Percentiles rank a stretch among this genome's conserved stretches.
phyloP scores from a whole-genome alignment of 2,329 filamentous ascomycete species.

The Hypoxylon sp. region DNA sequence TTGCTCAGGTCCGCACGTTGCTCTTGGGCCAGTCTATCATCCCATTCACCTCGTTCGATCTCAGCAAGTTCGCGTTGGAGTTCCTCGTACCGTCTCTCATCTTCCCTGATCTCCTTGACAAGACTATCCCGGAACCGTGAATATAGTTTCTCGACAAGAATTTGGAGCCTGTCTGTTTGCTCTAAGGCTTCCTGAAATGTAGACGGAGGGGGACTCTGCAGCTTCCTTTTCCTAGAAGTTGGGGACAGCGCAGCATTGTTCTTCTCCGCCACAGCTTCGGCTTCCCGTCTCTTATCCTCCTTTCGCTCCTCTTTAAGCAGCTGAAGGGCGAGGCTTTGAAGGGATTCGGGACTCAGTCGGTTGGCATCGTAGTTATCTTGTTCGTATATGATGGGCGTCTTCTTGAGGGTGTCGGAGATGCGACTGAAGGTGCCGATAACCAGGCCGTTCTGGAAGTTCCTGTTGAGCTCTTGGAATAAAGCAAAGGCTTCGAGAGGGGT shows the following conservation, averaged over 20 bases:
- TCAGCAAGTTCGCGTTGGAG: conserved; percentile 78
- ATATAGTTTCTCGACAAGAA: conserved; percentile 81
- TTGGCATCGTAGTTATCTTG: conserved; percentile 79
- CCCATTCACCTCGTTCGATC: conserved; percentile 70
- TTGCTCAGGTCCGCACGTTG: conserved; percentile 35
- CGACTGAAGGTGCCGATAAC: conserved; percentile 75
- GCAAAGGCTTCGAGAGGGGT: conserved; percentile 89
- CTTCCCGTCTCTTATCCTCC: conserved; percentile 76
- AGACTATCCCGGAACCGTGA: conserved; percentile 78
- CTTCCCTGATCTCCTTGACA: conserved; percentile 78
- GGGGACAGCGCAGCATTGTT: conserved; percentile 65
- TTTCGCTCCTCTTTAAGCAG: conserved; percentile 81
- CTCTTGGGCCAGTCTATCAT: conserved; percentile 45
- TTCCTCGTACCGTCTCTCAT: conserved; percentile 76
- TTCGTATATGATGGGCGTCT: conserved; percentile 79
- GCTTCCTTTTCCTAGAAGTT: conserved; percentile 81
- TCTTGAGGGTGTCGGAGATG: conserved; percentile 81
- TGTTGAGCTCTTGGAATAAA: conserved; percentile 83
- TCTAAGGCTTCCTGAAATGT: conserved; percentile 76
- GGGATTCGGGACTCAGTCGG: conserved; percentile 81
- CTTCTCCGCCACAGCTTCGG: conserved; percentile 56
- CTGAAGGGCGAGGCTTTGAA: conserved; percentile 83
- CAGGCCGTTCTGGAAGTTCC: conserved; percentile 77
- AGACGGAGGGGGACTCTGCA: conserved; percentile 73
- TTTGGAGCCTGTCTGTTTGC: conserved; percentile 77